phyloP scores from a whole-genome alignment of 2,329 filamentous ascomycete genomes.

The Ceratocystis smalleyi region DNA sequence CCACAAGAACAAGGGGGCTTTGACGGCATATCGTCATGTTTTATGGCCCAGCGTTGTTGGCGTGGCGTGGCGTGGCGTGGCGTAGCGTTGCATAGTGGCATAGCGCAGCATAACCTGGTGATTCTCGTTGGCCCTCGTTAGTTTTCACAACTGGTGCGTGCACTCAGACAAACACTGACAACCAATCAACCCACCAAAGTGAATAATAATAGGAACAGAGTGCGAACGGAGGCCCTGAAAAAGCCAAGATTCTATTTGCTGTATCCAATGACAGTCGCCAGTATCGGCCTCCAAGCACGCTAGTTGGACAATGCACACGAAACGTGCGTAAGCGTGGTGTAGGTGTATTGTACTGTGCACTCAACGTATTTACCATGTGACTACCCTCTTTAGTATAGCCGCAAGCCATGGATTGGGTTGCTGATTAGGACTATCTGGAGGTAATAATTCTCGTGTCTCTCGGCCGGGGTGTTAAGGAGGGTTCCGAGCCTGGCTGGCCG shows the following conservation, averaged over 20 bases:
- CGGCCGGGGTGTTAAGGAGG: background rate
- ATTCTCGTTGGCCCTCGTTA: background rate
- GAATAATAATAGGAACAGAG: background rate
- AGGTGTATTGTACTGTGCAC: background rate
- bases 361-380: background rate
- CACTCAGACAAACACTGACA: background rate
- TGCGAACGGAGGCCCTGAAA: background rate
- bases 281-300: background rate
- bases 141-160: background rate
- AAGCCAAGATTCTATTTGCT: background rate
- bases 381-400: background rate
- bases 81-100: background rate
- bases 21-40: constrained; percentile 4
- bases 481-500: background rate
- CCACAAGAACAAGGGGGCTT: background rate
- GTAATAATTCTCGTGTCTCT: background rate
- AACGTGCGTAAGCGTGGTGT: background rate
- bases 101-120: background rate
- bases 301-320: background rate
- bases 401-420: background rate
- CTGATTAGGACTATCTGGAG: background rate
- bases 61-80: background rate
- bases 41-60: constrained; percentile 3
- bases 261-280: background rate
- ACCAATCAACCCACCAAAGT: background rate